Conservation (phyloP, 805 yeast genomes). For the Zygosaccharomyces kombuchaensis region DNA sequence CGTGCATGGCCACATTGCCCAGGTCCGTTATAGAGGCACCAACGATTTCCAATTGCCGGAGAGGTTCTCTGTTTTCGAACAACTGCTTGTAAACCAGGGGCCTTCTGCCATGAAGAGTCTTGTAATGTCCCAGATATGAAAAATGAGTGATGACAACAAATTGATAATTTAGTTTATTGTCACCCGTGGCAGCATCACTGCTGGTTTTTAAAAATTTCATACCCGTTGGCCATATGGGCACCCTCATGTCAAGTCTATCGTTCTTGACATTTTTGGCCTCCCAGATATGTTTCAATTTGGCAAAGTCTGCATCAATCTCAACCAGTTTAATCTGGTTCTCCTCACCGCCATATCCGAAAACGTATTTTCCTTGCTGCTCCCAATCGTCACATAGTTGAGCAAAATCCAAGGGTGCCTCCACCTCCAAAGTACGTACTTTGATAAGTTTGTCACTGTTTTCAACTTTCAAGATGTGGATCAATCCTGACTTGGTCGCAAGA, state of each 20-base stretch:
- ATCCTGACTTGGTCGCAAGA: slow-evolving; percentile 37
- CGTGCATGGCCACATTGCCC: slow-evolving; percentile 21
- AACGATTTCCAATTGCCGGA: slow-evolving; percentile 20
- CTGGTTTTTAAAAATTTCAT: slow-evolving; percentile 43
- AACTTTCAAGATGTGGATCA: slow-evolving; percentile 30
- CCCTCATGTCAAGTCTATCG: slow-evolving; percentile 71
- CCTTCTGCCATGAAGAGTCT: slow-evolving; percentile 59
- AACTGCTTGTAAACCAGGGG: slow-evolving; percentile 46
- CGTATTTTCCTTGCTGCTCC: slow-evolving; percentile 32
- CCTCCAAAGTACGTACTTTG: slow-evolving; percentile 19
- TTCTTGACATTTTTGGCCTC: slow-evolving; percentile 80
- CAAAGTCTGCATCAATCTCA: slow-evolving; percentile 22
- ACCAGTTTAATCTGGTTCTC: slow-evolving; percentile 47
- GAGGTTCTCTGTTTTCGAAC: slow-evolving; percentile 29
- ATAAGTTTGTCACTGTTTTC: slow-evolving; percentile 14
- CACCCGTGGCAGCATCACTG: slow-evolving; percentile 23
- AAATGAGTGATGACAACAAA: slow-evolving; percentile 58
- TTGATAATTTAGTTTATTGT: slow-evolving; percentile 35
- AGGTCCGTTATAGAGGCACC: slow-evolving; percentile 13
- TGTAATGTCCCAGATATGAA: slow-evolving; percentile 64
- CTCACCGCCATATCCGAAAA: slow-evolving; percentile 82
- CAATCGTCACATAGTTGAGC: slow-evolving; percentile 45
- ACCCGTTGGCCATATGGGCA: slow-evolving; percentile 71
- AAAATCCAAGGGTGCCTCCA: slow-evolving; percentile 46
- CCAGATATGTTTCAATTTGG: slow-evolving; percentile 43